Evolutionary conservation across 2,329 filamentous ascomycete species (phyloP).

Genomic region (Claviceps sp.): DNA sequence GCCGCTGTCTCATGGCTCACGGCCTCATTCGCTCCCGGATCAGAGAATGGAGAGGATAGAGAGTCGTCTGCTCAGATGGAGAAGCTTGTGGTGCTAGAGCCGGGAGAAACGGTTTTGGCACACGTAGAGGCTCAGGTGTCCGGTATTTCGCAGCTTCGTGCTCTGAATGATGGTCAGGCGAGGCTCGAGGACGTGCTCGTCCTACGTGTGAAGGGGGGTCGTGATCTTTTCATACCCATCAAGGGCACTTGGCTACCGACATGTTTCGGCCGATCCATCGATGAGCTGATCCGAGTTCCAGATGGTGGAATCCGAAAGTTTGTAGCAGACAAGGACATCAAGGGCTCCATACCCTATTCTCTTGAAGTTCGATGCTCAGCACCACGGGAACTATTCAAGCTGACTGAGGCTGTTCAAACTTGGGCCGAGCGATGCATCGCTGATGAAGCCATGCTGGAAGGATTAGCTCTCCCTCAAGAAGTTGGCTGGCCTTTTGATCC

Average conservation of each 20-base stretch:
- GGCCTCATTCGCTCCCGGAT: conserved; percentile 43
- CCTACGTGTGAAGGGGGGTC: conserved; percentile 66
- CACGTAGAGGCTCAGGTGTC: conserved; percentile 55
- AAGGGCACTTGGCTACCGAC: conserved; percentile 68
- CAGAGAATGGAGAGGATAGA: conserved; percentile 15
- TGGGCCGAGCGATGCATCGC: conserved; percentile 43
- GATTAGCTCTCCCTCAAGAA: conserved; percentile 36
- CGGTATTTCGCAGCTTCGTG: conserved; percentile 47
- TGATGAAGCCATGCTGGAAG: conserved; percentile 48
- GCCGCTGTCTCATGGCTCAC: conserved; percentile 52
- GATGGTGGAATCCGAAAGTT: conserved; percentile 60
- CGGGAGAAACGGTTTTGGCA: conserved; percentile 68
- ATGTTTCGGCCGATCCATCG: conserved; percentile 73
- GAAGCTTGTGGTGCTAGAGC: conserved; percentile 55
- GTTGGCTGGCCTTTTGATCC: conserved; percentile 48
- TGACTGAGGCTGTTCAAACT: conserved; percentile 65
- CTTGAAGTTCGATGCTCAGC: conserved; percentile 60
- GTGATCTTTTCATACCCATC: conserved; percentile 84
- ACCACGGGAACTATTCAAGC: conserved; percentile 75
- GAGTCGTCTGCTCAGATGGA: conserved; percentile 18
- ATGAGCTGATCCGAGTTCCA: conserved; percentile 75
- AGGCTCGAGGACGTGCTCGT: conserved; percentile 78
- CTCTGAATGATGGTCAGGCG: conserved; percentile 55
- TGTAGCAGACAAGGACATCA: conserved; percentile 21
- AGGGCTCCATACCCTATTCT: conserved; percentile 39